A percentile compares a stretch with the other conserved stretches of the same genome.
Conservation (phyloP, 2,329 filamentous ascomycete species). For the Clonostachys rosea region DNA sequence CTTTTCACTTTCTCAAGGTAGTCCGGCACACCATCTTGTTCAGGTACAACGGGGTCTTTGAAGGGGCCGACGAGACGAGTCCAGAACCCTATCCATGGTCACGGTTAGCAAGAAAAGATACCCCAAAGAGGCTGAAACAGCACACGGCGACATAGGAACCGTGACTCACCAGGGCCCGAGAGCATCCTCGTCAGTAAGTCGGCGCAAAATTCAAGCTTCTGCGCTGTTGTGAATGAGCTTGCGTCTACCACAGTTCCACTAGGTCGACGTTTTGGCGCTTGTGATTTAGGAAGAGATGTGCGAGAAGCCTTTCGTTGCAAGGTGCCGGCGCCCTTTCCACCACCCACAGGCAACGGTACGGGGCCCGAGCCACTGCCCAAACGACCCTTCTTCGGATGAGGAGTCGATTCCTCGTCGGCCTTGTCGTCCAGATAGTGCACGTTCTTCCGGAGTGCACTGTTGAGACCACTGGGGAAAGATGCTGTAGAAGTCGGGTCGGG, state of each 20-base stretch:
- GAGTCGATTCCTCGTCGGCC: conserved; percentile 28
- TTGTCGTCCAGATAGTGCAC: conserved; percentile 43
- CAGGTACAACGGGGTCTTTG: conserved; percentile 53
- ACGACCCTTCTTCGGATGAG: conserved; percentile 31
- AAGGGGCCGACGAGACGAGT: conserved; percentile 61
- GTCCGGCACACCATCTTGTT: conserved; percentile 53
- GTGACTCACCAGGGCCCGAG: conserved; percentile 49
- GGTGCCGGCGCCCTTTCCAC: conserved; percentile 12
- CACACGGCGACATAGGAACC: neutral
- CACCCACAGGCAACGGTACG: conserved; percentile 5
- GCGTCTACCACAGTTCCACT: conserved; percentile 22
- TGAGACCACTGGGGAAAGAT: conserved; percentile 6
- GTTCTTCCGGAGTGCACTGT: conserved; percentile 28
- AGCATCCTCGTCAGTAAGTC: conserved; percentile 57
- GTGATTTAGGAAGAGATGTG: conserved; percentile 23
- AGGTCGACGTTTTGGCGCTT: conserved; percentile 21
- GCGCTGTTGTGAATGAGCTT: conserved; percentile 24
- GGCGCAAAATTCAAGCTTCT: conserved; percentile 53
- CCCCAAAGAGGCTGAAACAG: neutral
- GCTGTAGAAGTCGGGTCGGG: conserved; percentile 9
- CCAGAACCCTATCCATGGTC: conserved; percentile 48
- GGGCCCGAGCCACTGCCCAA: conserved; percentile 21
- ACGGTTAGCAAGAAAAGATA: neutral
- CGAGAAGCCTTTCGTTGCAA: conserved; percentile 17
- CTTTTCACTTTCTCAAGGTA: conserved; percentile 56